Evolutionary conservation across 305 asterid genomes (phyloP).

Genomic region (Stenogyne calaminthoides): DNA sequence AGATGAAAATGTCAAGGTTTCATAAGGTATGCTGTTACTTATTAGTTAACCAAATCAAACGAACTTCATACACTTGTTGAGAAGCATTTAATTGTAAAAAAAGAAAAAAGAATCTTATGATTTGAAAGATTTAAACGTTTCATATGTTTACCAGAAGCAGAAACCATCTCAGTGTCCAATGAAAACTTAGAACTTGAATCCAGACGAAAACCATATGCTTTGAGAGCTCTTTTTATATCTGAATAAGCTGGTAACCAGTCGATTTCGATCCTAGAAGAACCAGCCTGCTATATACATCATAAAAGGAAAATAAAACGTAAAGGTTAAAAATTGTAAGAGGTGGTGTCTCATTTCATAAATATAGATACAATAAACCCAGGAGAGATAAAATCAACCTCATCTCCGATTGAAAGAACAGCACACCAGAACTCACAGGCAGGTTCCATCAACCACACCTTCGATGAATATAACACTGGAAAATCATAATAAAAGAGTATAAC

Average conservation of each 20-base stretch:
- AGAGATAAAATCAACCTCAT: constrained; percentile 51
- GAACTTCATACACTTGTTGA: not conserved
- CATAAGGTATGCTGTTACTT: constrained; percentile 9
- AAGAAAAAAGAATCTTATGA: not conserved
- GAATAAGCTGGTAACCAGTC: constrained; percentile 78
- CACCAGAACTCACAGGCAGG: constrained; percentile 88
- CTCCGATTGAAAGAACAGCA: constrained; percentile 47
- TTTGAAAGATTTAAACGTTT: not conserved
- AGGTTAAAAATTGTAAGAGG: constrained; percentile 23
- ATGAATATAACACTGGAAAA: constrained; percentile 82
- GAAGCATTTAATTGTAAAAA: not conserved
- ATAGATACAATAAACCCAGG: constrained; percentile 9
- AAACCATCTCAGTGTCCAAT: constrained; percentile 49
- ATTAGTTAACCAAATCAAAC: not conserved
- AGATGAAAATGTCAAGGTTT: not conserved
- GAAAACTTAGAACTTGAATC: constrained; percentile 50
- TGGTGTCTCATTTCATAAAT: constrained; percentile 10
- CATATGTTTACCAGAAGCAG: constrained; percentile 54
- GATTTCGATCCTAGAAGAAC: constrained; percentile 41
- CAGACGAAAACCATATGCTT: constrained; percentile 65
- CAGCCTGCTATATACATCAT: constrained; percentile 45
- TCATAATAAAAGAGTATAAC: constrained; percentile 31
- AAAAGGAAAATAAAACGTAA: constrained; percentile 19
- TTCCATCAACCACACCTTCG: constrained; percentile 54
- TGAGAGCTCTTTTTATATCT: constrained; percentile 73